These are phyloP conservation scores for Saposhnikovia divaricata DNA, from an alignment of 129 eudicot genomes.

Conservation along the genomic window DNA sequence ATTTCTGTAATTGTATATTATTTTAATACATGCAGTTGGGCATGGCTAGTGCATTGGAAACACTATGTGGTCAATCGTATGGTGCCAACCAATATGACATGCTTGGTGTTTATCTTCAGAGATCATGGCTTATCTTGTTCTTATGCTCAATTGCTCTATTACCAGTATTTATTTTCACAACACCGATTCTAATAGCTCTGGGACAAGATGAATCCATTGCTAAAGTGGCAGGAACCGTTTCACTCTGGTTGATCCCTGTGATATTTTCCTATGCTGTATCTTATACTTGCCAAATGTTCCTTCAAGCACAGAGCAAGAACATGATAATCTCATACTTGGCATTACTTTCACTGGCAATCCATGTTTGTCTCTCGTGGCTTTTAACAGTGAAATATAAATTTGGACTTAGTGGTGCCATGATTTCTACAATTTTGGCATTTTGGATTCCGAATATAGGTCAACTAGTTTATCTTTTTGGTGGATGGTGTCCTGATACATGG, in stretches of 20 bases:
- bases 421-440: constrained; percentile 31
- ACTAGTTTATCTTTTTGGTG: constrained; percentile 25
- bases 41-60: constrained; percentile 43
- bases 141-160: constrained; percentile 16
- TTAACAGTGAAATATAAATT: constrained; percentile 22
- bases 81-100: constrained; percentile 44
- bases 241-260: constrained; percentile 39
- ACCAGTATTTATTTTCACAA: constrained; percentile 27
- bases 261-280: constrained; percentile 21
- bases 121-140: constrained; percentile 39
- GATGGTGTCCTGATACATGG: constrained; percentile 52
- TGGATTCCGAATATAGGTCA: constrained; percentile 45
- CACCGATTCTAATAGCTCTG: constrained; percentile 28
- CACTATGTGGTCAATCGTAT: constrained; percentile 45
- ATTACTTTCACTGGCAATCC: constrained; percentile 23
- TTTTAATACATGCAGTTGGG: constrained; percentile 27
- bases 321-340: constrained; percentile 39
- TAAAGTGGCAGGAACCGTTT: constrained; percentile 24
- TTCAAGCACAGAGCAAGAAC: constrained; percentile 59
- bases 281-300: constrained; percentile 37
- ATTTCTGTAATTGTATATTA: not conserved
- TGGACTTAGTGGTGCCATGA: constrained; percentile 44
- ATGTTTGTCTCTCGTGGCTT: constrained; percentile 41
- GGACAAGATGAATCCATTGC: constrained; percentile 39
- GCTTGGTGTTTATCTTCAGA: constrained; percentile 39